phyloP scores from a whole-genome alignment of 2,329 filamentous ascomycete species.

The Pseudogymnoascus sp. region DNA sequence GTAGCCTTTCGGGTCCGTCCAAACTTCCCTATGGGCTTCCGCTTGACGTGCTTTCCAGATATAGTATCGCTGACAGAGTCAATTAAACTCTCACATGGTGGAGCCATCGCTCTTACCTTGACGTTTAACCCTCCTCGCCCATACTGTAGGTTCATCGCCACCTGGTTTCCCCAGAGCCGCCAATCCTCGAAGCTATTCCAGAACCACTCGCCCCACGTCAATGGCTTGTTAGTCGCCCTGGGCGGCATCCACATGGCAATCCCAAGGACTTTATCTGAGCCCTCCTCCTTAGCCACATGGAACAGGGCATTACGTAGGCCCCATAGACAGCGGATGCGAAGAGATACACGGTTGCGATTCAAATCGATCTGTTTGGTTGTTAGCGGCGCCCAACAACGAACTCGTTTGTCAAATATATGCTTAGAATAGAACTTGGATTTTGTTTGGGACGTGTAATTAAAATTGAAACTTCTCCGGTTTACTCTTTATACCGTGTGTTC shows the following conservation, averaged over 20 bases:
- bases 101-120: slow-evolving; percentile 33
- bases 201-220: slow-evolving; percentile 56
- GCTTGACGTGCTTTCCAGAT: slow-evolving; percentile 66
- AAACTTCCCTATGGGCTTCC: slow-evolving; percentile 53
- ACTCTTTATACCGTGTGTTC: neutral
- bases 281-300: slow-evolving; percentile 59
- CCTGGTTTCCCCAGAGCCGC: slow-evolving; percentile 59
- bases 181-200: slow-evolving; percentile 41
- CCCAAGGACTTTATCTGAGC: slow-evolving; percentile 50
- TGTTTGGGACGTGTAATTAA: neutral
- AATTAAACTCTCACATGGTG: neutral
- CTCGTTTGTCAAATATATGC: neutral
- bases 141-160: slow-evolving; percentile 60
- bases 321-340: slow-evolving; percentile 61
- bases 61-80: slow-evolving; percentile 50
- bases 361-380: slow-evolving; percentile 45
- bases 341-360: slow-evolving; percentile 54
- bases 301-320: slow-evolving; percentile 65
- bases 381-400: neutral
- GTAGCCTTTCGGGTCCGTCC: slow-evolving; percentile 61
- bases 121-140: slow-evolving; percentile 63
- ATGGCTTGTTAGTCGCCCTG: slow-evolving; percentile 37
- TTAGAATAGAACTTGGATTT: neutral
- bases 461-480: neutral
- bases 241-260: slow-evolving; percentile 69